Base-by-base conservation (phyloP, 2,329 filamentous ascomycete species). In the Verticillium longisporum region DNA sequence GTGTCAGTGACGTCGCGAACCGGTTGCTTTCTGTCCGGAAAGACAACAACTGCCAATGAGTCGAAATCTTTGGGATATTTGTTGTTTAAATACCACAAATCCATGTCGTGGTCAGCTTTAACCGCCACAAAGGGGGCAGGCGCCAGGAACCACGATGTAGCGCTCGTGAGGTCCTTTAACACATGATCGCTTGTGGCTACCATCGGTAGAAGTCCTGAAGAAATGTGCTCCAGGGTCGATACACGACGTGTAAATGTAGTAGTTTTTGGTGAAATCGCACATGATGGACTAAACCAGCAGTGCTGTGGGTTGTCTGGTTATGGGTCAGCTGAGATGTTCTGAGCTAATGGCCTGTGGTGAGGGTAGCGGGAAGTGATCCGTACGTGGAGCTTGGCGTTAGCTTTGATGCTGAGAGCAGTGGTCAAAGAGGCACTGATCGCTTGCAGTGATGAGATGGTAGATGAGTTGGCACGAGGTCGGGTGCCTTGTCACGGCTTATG, bases 241-340 rank as follows among this genome's bases (percentile, higher is more conserved):
- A 69, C 89, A 92, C 54, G 84, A 81, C 61, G 86, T 87, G 76
- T 91, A 91, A 73, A 92, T 87, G 75, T 90, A 91, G 73, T 88
- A 91, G 74, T 90, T 90, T 69, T 88, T 89, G 69, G 86, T 88
- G 70, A 88, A 90, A 72, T 85, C 79, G 70, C 83, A 86, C 83
- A 86, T 84, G 62, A 33, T 77, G 69, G 61, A 32, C 58, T 10
- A 21, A 18, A 18, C 41, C 41, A n/a, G 18, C 41, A 18, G 41
- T 50, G 54, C 32, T 3, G 15, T 33, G 34, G 13, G 31, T 18
- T 50, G 33, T 53, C 21, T 33, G 11, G 11, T 21, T 9, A 11
- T 56, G 45, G 57, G 36, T 56, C 55, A 50, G n/a, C 41, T 21
- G 4, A 11, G 2, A 9, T 50, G 18, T 18, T n/a, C 15, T 21